Evolutionary conservation across 352 stramenopile genomes (phyloP).

Genomic region (Pilasporangium apinafurcum): DNA sequence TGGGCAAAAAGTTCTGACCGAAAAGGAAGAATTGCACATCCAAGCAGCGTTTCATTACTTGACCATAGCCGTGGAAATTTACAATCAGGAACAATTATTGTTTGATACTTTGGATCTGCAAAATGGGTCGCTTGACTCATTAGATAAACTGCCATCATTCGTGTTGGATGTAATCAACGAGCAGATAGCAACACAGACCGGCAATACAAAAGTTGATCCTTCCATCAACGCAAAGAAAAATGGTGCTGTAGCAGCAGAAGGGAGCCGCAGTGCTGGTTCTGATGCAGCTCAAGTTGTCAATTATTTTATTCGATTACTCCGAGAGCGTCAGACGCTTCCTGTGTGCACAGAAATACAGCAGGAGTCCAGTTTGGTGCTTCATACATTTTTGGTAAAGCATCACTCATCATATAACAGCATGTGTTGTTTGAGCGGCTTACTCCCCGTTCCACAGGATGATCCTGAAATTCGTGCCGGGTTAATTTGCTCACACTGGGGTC

Average conservation of each 20-base stretch:
- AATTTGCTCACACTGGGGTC: conserved; percentile 52
- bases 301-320: conserved; percentile 48
- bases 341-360: conserved; percentile 18
- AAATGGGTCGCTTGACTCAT: conserved; percentile 19
- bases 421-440: conserved; percentile 43
- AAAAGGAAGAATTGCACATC: conserved; percentile 42
- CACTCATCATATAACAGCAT: conserved; percentile 47
- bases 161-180: conserved; percentile 19
- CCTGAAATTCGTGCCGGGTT: conserved; percentile 56
- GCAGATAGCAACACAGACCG: background rate
- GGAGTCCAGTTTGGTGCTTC: conserved; percentile 28
- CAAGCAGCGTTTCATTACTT: conserved; percentile 74
- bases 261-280: background rate
- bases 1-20: conserved; percentile 26
- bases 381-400: conserved; percentile 50
- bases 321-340: conserved; percentile 39
- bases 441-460: conserved; percentile 29
- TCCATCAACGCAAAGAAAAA: background rate
- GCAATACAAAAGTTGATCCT: conserved; percentile 2
- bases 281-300: conserved; percentile 37
- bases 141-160: conserved; percentile 44
- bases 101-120: conserved; percentile 67
- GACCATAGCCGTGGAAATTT: conserved; percentile 32
- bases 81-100: conserved; percentile 31
- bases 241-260: background rate